Conservation (phyloP, 2,329 filamentous ascomycete genomes). For the Furcasterigmium sp. region DNA sequence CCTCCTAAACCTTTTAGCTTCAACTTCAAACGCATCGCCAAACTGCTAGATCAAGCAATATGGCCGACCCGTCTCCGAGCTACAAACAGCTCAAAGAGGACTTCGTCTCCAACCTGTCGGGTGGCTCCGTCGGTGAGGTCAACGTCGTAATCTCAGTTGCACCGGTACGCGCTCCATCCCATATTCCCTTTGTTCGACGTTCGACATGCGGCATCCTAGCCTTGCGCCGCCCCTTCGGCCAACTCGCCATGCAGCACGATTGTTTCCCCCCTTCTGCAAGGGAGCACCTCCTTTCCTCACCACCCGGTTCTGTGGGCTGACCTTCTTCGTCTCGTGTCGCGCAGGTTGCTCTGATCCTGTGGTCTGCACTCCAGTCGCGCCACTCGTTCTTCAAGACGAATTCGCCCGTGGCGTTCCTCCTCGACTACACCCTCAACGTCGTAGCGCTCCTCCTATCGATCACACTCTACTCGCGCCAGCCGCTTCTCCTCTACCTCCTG, state of each 20-base stretch:
- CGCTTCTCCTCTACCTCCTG: slow-evolving; percentile 69
- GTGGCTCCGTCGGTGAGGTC: slow-evolving; percentile 79
- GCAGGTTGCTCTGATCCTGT: slow-evolving; percentile 77
- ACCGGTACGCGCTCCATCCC: slow-evolving; percentile 52
- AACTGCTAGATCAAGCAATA: too few species aligned
- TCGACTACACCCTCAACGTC: slow-evolving; percentile 87
- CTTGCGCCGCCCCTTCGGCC: neutral
- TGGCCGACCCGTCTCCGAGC: slow-evolving; percentile 38
- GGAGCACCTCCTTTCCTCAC: neutral
- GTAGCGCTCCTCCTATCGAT: slow-evolving; percentile 75
- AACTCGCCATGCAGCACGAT: slow-evolving; percentile 12
- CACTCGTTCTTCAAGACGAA: slow-evolving; percentile 80
- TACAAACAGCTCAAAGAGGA: slow-evolving; percentile 94
- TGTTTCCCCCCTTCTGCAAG: neutral
- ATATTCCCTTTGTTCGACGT: slow-evolving; percentile 1
- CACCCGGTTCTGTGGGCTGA: slow-evolving; percentile 6
- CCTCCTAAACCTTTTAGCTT: neutral
- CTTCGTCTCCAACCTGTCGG: slow-evolving; percentile 87
- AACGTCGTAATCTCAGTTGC: slow-evolving; percentile 80
- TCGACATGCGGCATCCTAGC: too few species aligned
- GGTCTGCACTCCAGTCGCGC: slow-evolving; percentile 82
- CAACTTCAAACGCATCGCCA: too few species aligned
- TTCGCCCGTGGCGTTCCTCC: slow-evolving; percentile 57
- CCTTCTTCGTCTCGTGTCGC: too few species aligned
- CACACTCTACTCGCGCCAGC: slow-evolving; percentile 74